phyloP scores from a whole-genome alignment of 2,329 filamentous ascomycete genomes.

The Alternaria dauci region DNA sequence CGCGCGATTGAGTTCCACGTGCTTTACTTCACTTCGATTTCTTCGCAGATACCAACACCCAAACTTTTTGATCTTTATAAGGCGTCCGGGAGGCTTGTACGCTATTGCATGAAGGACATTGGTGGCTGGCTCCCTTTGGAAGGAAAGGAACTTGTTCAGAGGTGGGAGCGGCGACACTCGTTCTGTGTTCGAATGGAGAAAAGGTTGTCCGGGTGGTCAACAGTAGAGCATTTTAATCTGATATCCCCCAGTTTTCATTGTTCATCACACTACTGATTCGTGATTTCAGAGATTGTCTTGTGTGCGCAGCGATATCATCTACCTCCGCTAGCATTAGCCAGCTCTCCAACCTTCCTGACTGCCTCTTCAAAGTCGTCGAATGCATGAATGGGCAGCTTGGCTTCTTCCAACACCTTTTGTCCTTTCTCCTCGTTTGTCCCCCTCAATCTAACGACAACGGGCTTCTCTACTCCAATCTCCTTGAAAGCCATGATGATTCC shows the following conservation, averaged over 20 bases:
- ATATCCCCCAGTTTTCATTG: slow-evolving; percentile 15
- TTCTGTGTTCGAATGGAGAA: slow-evolving; percentile 14
- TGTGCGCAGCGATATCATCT: neutral
- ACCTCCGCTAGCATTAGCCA: slow-evolving; percentile 27
- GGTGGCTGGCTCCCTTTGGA: slow-evolving; percentile 15
- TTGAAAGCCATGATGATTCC: slow-evolving; percentile 77
- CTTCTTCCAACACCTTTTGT: slow-evolving; percentile 73
- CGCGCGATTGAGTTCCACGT: slow-evolving; percentile 5
- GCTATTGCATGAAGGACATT: slow-evolving; percentile 15
- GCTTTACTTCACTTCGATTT: slow-evolving; percentile 15
- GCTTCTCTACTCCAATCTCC: slow-evolving; percentile 68
- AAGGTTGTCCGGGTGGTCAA: slow-evolving; percentile 18
- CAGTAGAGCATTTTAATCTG: slow-evolving; percentile 35
- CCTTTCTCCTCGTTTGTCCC: slow-evolving; percentile 78
- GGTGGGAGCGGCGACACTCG: slow-evolving; percentile 18
- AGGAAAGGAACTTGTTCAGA: slow-evolving; percentile 10
- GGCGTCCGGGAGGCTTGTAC: slow-evolving; percentile 21
- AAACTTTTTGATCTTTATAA: slow-evolving; percentile 11
- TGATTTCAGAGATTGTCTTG: neutral
- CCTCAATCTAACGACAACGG: slow-evolving; percentile 78
- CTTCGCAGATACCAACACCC: slow-evolving; percentile 27
- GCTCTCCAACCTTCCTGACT: slow-evolving; percentile 44
- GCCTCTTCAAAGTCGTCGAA: slow-evolving; percentile 81
- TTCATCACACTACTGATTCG: neutral
- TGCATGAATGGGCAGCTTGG: slow-evolving; percentile 71